Percentiles rank a stretch among this genome's conserved stretches.
Evolutionary conservation across 1,284 basidiomycete species (phyloP).

Genomic region (Cryptococcus sp.): DNA sequence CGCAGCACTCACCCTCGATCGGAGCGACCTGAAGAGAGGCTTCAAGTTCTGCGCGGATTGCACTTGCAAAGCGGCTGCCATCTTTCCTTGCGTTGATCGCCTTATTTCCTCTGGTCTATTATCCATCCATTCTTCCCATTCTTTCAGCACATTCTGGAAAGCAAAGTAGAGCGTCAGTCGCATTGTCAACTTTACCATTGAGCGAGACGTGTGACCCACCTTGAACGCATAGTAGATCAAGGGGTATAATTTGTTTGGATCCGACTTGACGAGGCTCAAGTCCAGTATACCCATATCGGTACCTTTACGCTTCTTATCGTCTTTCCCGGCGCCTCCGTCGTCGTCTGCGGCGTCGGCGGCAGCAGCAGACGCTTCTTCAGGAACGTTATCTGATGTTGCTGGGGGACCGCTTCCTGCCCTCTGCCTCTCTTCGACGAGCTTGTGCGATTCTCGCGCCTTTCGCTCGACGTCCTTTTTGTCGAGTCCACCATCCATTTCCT

Average conservation of each 20-base stretch:
- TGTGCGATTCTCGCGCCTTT: conserved; percentile 33
- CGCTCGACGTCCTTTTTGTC: conserved; percentile 66
- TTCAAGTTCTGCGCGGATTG: conserved; percentile 97
- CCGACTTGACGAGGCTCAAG: conserved; percentile 77
- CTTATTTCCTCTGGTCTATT: conserved; percentile 78
- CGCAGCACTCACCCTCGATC: conserved; percentile 68
- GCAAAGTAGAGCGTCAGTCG: neutral
- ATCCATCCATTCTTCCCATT: conserved; percentile 94
- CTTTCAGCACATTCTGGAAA: conserved; percentile 71
- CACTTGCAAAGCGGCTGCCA: conserved; percentile 91
- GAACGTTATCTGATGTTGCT: neutral
- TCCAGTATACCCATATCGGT: conserved; percentile 64
- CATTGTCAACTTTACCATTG: neutral
- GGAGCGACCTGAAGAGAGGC: conserved; percentile 87
- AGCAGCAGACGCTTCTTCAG: conserved; percentile 6
- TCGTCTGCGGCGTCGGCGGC: conserved; percentile 12
- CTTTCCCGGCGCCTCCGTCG: conserved; percentile 16
- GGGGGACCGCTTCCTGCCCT: conserved; percentile 4
- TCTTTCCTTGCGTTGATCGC: conserved; percentile 83
- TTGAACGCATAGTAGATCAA: conserved; percentile 97
- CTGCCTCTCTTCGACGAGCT: conserved; percentile 26
- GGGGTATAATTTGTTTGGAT: conserved; percentile 95
- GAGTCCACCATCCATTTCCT: conserved; percentile 74
- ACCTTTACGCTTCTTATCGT: conserved; percentile 53
- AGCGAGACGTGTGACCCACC: conserved; percentile 30